Evolutionary conservation across 2,329 filamentous ascomycete genomes (phyloP).

Genomic region (Pseudophaeomoniella oleicola): DNA sequence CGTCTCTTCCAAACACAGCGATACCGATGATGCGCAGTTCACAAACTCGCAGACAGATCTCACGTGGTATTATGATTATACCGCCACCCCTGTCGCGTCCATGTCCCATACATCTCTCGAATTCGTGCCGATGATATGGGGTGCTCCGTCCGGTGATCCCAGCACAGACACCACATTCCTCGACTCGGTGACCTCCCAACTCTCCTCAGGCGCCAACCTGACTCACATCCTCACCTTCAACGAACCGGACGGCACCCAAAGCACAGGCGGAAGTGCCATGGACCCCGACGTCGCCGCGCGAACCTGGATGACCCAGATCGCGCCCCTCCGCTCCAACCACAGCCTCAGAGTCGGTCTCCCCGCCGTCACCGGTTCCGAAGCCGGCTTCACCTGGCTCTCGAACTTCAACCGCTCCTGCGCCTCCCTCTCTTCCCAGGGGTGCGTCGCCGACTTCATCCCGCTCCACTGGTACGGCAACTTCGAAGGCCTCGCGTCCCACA

Average conservation of each 20-base stretch:
- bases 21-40: constrained; percentile 52
- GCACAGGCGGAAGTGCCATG: constrained; percentile 49
- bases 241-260: constrained; percentile 50
- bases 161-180: constrained; percentile 46
- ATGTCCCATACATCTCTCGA: constrained; percentile 38
- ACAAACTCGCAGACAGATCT: constrained; percentile 40
- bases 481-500: constrained; percentile 18
- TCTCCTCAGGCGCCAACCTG: constrained; percentile 42
- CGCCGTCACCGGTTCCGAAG: constrained; percentile 47
- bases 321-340: constrained; percentile 45
- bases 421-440: constrained; percentile 35
- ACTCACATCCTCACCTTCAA: constrained; percentile 62
- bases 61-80: constrained; percentile 81
- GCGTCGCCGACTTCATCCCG: constrained; percentile 34
- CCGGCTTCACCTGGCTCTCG: constrained; percentile 51
- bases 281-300: constrained; percentile 45
- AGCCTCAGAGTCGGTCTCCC: constrained; percentile 58
- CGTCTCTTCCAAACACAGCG: constrained; percentile 37
- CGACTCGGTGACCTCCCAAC: constrained; percentile 39
- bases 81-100: constrained; percentile 40
- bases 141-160: constrained; percentile 29
- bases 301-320: constrained; percentile 57
- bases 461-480: constrained; percentile 34
- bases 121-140: constrained; percentile 75
- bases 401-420: constrained; percentile 32